Percentiles rank a stretch among this genome's conserved stretches.
These are phyloP conservation scores for Geranomyces michiganensis DNA, from an alignment of 192 early-diverging fungal genomes.

Conservation along the genomic window DNA sequence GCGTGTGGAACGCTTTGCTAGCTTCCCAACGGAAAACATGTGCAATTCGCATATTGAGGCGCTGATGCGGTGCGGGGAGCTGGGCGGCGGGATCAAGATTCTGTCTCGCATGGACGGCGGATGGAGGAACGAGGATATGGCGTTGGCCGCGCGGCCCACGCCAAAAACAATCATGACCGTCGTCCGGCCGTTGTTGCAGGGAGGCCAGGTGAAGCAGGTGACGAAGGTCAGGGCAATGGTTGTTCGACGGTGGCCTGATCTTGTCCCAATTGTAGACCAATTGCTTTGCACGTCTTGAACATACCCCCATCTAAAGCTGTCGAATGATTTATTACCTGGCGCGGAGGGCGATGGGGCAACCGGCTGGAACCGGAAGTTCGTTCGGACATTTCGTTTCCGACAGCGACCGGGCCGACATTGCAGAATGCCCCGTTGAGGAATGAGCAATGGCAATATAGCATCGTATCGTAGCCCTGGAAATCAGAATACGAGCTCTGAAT, in stretches of 20 bases:
- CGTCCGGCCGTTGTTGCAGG: not conserved
- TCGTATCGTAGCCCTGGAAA: too few relatives aligned
- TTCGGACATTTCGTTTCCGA: too few relatives aligned
- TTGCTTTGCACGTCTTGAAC: too few relatives aligned
- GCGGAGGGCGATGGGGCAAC: too few relatives aligned
- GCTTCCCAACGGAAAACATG: conserved; percentile 33
- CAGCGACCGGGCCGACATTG: too few relatives aligned
- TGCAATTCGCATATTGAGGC: conserved; percentile 38
- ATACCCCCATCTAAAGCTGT: too few relatives aligned
- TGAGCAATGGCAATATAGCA: too few relatives aligned
- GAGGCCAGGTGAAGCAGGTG: conserved; percentile 5
- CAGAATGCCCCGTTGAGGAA: too few relatives aligned
- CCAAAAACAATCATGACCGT: conserved; percentile 24
- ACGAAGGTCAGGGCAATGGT: conserved; percentile 8
- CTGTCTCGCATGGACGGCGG: conserved; percentile 9
- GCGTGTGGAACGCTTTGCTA: not conserved
- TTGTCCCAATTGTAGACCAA: not conserved
- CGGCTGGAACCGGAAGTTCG: too few relatives aligned
- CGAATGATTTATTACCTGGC: too few relatives aligned
- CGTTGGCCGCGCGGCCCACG: conserved; percentile 19
- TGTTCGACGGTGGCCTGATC: conserved; percentile 13
- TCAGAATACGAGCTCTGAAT: too few relatives aligned
- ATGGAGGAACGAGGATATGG: not conserved
- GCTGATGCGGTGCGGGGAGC: conserved; percentile 10
- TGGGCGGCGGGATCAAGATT: conserved; percentile 15